Base-by-base conservation (phyloP, 2,329 filamentous ascomycete genomes). In the Arthroderma uncinatum region DNA sequence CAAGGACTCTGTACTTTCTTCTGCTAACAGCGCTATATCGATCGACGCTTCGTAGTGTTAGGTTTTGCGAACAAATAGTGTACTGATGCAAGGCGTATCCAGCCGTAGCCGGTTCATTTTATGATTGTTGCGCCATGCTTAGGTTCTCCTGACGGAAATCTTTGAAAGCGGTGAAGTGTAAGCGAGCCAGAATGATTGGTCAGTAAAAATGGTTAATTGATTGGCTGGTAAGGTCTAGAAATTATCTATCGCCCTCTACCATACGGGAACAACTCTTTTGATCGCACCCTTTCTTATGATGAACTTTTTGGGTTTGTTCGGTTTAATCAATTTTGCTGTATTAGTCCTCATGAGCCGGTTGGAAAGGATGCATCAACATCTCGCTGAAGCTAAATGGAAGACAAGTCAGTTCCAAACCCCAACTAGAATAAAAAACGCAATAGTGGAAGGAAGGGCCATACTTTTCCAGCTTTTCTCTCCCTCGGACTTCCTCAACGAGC, bases 401-500 rank as follows among this genome's bases (percentile, higher is more conserved):
- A 55, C 8, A n/a, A 40, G 36, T 55, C 25, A 42, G 37, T 55
- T 8, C 14, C 8, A n/a, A 25, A n/a, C n/a, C 10, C 30, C 14
- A 37, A 25, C 3, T 25, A 23, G 40, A 28, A 33, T 57, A 12
- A 25, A 39, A 12, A 37, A 48, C n/a, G n/a, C n/a, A 28, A 52
- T 25, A 42, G 54, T 44, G 19, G 40, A 50, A 55, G 60, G n/a
- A 50, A n/a, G n/a, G n/a, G 25, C 66, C 73, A 66, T 65, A 97
- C 73, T 82, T 89, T 74, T 94, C 90, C 64, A 98, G 76, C 73
- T 84, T 92, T 68, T 97, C 92, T 79, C 94, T 95, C 47, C 93
- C 93, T 66, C 93, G 79, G 8, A 98, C 91, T 76, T 98, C 93
- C 72, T 98, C 92, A 1, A 95, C 89, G 59, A 98, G 76, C 67